Base-by-base conservation (phyloP, 2,329 filamentous ascomycete genomes). In the Exophiala lecanii-corni region DNA sequence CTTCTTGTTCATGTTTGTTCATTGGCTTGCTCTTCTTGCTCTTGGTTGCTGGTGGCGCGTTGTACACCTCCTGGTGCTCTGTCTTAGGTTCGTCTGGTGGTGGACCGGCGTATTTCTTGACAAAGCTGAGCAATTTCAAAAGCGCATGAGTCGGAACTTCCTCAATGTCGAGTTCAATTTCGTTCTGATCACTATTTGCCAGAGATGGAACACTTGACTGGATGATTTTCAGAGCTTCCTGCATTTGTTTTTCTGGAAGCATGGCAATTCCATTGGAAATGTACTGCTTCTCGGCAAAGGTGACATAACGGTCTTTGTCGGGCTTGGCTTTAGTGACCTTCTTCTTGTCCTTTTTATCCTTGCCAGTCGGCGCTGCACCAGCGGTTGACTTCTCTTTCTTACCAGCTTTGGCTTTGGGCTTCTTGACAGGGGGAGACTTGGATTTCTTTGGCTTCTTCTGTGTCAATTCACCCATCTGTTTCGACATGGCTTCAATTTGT, bases 231-330 rank as follows among this genome's bases (percentile, higher is more conserved):
- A 96, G 86, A 0, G 91, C 88, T 54, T 81, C 79, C 37, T 82
- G 77, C 59, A 95, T 84, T 54, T 87, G 81, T n/a, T 74, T 72
- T 37, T 84, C 83, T 13, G 89, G 82, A 44, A 97, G 79, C 50
- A 82, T 82, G 56, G 83, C 85, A 51, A 95, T 92, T 10, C 86
- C 85, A 45, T 84, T 82, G 1, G 88, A 91, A 45, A 98, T 94
- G 53, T 89, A 79, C 45, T 92, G 87, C 71, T 97, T 97, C 67
- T 98, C 89, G 3, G 83, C 74, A 46, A 82, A 78, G 5, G 79
- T 82, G 33, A 88, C 79, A 58, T 86, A 78, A 41, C 76, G 75
- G n/a, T 74, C 70, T 57, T 78, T 81, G 48, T 72, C 74, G 0
- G 60, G 59, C 49, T 65, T 71, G 21, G 59, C 50, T 43, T 65